A percentile compares a stretch with the other conserved stretches of the same genome.
Evolutionary conservation across 345 rosid genomes (phyloP).

Genomic region (Gossypium mustelinum): DNA sequence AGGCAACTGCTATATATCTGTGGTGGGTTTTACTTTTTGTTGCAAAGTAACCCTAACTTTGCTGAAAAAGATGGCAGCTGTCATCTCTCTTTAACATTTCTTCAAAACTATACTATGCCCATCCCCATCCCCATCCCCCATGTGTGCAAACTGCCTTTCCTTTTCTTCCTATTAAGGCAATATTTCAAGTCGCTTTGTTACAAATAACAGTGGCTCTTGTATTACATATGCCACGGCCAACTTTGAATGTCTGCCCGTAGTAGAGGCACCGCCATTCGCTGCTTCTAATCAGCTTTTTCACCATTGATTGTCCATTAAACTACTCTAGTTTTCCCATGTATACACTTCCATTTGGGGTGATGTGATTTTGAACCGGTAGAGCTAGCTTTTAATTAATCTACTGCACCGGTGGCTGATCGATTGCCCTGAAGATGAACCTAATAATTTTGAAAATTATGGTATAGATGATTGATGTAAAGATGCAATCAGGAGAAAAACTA

Average conservation of each 20-base stretch:
- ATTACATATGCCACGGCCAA: slow-evolving; percentile 2
- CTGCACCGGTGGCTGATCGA: too few species aligned
- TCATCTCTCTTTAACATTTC: slow-evolving; percentile 20
- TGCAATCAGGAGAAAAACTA: too few species aligned
- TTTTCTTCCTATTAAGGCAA: slow-evolving; percentile 22
- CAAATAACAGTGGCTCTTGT: slow-evolving; percentile 21
- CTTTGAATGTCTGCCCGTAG: slow-evolving; percentile 13
- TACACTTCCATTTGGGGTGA: background rate
- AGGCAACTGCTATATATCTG: background rate
- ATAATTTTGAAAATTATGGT: background rate
- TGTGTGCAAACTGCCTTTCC: slow-evolving; percentile 14
- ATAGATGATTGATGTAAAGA: too few species aligned
- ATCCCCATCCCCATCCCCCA: slow-evolving; percentile 17
- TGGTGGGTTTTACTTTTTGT: slow-evolving; percentile 18
- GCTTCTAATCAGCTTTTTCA: background rate
- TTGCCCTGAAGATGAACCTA: background rate
- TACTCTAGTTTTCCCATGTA: background rate
- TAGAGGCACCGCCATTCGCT: slow-evolving; percentile 4
- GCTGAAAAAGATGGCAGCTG: slow-evolving; percentile 32
- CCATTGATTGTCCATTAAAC: background rate
- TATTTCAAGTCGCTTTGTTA: slow-evolving; percentile 16
- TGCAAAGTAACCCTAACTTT: slow-evolving; percentile 24
- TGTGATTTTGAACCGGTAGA: background rate
- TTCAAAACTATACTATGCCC: slow-evolving; percentile 30
- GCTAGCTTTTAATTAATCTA: background rate